phyloP scores from a whole-genome alignment of 306 rosid species.

The Pterocarpus macrocarpus region DNA sequence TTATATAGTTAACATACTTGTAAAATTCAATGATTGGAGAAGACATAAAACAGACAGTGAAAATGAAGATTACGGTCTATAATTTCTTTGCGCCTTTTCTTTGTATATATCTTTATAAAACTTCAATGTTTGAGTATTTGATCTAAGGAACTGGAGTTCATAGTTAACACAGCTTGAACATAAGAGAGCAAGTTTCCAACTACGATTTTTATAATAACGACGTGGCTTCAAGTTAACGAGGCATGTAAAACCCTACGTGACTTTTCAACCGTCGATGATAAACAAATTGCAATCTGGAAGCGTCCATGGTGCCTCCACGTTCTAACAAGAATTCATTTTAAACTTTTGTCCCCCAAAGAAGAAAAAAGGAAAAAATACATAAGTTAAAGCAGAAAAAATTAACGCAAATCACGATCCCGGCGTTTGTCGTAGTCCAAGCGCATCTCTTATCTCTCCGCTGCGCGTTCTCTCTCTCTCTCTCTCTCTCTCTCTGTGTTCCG shows the following conservation, averaged over 20 bases:
- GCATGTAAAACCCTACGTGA: background rate
- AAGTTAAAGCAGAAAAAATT: background rate
- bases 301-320: background rate
- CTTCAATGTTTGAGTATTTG: background rate
- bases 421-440: slow-evolving; percentile 51
- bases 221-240: background rate
- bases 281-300: background rate
- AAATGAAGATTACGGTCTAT: too few relatives aligned
- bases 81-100: too few relatives aligned
- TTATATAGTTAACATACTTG: too few relatives aligned
- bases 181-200: background rate
- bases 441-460: background rate
- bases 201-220: background rate
- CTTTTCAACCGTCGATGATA: background rate
- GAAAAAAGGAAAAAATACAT: background rate
- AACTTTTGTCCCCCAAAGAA: background rate
- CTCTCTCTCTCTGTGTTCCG: background rate
- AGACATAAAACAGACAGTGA: too few relatives aligned
- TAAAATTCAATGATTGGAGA: too few relatives aligned
- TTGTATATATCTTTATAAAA: too few relatives aligned
- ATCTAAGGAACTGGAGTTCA: background rate
- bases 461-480: background rate
- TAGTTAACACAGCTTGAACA: too few relatives aligned
- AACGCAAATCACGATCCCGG: background rate
- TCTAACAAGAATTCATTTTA: background rate